Conservation (phyloP, 2,329 filamentous ascomycete species). For the Venturia asperata region DNA sequence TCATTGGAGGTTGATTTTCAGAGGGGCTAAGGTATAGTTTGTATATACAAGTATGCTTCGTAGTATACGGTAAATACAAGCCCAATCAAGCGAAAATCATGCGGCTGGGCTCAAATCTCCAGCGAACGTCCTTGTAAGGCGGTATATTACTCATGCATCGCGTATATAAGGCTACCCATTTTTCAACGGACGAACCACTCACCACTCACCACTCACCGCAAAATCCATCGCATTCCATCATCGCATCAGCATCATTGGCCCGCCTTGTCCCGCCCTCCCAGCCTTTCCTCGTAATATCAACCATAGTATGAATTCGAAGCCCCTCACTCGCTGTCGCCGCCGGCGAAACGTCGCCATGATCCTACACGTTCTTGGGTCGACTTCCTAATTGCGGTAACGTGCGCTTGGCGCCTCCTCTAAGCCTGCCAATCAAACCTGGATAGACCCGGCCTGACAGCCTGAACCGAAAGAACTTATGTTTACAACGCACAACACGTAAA, state of each 20-base stretch:
- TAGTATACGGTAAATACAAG: not conserved
- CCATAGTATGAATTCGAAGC: not conserved
- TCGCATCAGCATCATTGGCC: slow-evolving; percentile 12
- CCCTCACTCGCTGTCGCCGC: slow-evolving; percentile 2
- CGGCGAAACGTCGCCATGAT: not conserved
- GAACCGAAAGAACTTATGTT: not conserved
- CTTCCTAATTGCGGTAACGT: not conserved
- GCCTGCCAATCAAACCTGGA: not conserved
- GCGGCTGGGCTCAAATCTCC: not conserved
- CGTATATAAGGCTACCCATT: not conserved
- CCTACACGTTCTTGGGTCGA: not conserved
- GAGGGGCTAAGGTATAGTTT: not conserved
- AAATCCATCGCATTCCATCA: not conserved
- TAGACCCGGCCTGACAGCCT: slow-evolving; percentile 5
- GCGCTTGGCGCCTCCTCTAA: not conserved
- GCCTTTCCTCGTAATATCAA: slow-evolving; percentile 5
- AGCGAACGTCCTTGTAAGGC: not conserved
- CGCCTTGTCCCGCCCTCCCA: not conserved
- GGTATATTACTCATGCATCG: not conserved
- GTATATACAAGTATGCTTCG: not conserved
- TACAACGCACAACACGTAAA: slow-evolving; percentile 1
- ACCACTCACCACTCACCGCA: not conserved
- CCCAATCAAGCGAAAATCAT: not conserved
- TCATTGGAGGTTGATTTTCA: not conserved
- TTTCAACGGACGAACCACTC: slow-evolving; percentile 8